Percentiles rank a stretch among this genome's conserved stretches.
These are phyloP conservation scores for Suillus plorans DNA, from an alignment of 768 basidiomycete species.

Conservation along the genomic window DNA sequence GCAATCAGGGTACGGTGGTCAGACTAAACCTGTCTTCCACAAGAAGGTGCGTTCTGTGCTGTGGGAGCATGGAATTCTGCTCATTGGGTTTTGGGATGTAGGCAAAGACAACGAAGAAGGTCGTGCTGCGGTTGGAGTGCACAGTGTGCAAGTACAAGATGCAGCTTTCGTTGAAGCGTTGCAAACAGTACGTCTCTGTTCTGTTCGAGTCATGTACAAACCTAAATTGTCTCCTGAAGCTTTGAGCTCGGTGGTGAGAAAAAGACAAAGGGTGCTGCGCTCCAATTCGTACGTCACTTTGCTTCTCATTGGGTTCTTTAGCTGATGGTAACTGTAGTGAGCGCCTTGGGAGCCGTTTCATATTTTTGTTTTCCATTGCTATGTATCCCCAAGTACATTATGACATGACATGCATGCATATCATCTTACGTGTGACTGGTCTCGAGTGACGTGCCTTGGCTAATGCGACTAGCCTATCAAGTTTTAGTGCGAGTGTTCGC, in stretches of 20 bases:
- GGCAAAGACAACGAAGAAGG: constrained; percentile 99
- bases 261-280: constrained; percentile 98
- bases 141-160: constrained; percentile 98
- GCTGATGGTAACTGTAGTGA: constrained; percentile 16
- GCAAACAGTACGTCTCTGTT: constrained; percentile 84
- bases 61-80: neutral
- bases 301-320: neutral
- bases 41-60: constrained; percentile 71
- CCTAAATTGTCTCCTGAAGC: constrained; percentile 39
- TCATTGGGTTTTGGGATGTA: constrained; percentile 27
- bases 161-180: constrained; percentile 94
- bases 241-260: constrained; percentile 99
- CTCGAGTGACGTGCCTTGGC: neutral
- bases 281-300: constrained; percentile 75
- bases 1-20: constrained; percentile 98
- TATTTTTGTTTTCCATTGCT: constrained; percentile 17
- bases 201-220: neutral
- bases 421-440: constrained; percentile 7
- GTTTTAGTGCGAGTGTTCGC: neutral
- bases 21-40: constrained; percentile 99
- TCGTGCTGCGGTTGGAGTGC: constrained; percentile 96
- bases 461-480: neutral
- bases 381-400: constrained; percentile 25
- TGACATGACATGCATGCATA: constrained; percentile 29
- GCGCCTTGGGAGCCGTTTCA: constrained; percentile 12